A percentile compares a stretch with the other conserved stretches of the same genome.
Evolutionary conservation across 805 yeast species (phyloP).

Genomic region (Barnettozyma salicaria): DNA sequence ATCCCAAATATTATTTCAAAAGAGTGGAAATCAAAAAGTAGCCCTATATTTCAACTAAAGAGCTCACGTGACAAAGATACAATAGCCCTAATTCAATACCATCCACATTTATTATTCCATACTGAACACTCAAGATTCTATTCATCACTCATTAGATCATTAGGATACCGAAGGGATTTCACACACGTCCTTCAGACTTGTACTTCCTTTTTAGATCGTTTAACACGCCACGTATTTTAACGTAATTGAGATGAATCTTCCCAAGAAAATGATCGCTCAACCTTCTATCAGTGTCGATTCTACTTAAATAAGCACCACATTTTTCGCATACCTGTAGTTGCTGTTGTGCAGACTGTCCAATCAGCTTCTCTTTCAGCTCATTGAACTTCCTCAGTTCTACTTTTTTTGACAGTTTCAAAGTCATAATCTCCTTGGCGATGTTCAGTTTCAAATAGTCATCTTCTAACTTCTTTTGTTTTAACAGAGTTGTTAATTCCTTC

Average conservation of each 20-base stretch:
- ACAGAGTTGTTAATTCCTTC: conserved; percentile 50
- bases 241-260: conserved; percentile 79
- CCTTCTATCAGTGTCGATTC: conserved; percentile 82
- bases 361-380: conserved; percentile 55
- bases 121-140: too few relatives aligned
- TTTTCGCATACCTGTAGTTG: conserved; percentile 84
- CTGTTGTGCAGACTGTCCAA: conserved; percentile 81
- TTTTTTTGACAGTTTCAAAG: conserved; percentile 43
- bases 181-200: neutral
- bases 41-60: too few relatives aligned
- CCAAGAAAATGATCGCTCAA: conserved; percentile 88
- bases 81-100: too few relatives aligned
- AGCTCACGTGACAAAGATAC: too few relatives aligned
- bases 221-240: conserved; percentile 53
- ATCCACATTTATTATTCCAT: too few relatives aligned
- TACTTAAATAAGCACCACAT: conserved; percentile 84
- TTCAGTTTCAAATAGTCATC: conserved; percentile 26
- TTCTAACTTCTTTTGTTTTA: conserved; percentile 4
- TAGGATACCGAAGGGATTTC: too few relatives aligned
- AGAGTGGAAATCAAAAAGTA: too few relatives aligned
- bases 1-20: too few relatives aligned
- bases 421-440: conserved; percentile 30
- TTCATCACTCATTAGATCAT: too few relatives aligned
- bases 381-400: conserved; percentile 50
- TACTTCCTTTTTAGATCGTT: conserved; percentile 19